phyloP scores from a whole-genome alignment of 139 green algal genomes.

The Limnomonas spitsbergensis region DNA sequence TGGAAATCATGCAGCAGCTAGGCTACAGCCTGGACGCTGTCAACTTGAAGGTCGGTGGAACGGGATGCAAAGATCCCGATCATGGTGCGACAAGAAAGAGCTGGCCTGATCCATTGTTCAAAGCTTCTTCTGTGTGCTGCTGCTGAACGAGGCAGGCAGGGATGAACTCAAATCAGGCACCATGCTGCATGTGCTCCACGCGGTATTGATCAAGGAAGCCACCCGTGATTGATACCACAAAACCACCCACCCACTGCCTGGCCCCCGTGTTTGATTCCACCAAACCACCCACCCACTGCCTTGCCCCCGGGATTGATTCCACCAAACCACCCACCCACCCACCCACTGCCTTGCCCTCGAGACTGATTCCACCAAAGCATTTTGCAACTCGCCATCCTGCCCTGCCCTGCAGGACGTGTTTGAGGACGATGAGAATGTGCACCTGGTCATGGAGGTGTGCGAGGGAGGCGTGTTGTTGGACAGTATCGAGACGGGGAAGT shows the following conservation, averaged over 20 bases:
- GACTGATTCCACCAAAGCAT: neutral
- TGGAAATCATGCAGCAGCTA: conserved; percentile 90
- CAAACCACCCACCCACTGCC: no score
- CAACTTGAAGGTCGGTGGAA: conserved; percentile 67
- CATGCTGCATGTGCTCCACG: no score
- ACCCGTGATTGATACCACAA: no score
- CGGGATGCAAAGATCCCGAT: conserved; percentile 59
- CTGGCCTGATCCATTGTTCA: neutral
- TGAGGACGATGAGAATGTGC: conserved; percentile 62
- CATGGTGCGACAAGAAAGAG: conserved; percentile 80
- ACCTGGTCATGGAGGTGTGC: conserved; percentile 77
- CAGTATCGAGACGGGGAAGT: conserved; percentile 37
- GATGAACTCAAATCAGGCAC: no score
- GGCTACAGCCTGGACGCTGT: conserved; percentile 78
- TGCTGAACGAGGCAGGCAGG: neutral
- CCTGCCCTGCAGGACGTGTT: conserved; percentile 54
- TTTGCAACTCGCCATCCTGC: neutral
- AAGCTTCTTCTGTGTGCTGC: neutral
- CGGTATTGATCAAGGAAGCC: no score
- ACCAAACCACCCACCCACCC: neutral
- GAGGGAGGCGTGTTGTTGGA: conserved; percentile 72
- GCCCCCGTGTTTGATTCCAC: no score
- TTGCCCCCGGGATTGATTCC: no score
- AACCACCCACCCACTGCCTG: no score
- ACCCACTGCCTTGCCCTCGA: no score